phyloP scores from a whole-genome alignment of 2,329 filamentous ascomycete genomes.

The Talaromyces sp. region DNA sequence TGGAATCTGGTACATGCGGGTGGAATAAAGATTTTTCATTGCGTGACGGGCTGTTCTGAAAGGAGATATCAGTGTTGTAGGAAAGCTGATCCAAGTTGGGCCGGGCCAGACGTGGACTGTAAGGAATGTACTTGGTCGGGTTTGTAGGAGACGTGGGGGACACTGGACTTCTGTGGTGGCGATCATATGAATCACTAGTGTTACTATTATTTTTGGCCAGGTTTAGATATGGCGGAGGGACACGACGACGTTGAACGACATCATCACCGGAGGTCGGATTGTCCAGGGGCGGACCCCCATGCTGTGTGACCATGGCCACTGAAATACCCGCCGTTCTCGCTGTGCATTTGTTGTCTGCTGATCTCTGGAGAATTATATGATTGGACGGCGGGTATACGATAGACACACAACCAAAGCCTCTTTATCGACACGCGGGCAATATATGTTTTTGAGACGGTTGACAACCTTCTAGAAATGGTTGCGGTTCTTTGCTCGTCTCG shows the following conservation, averaged over 20 bases:
- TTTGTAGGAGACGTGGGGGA: constrained; percentile 3
- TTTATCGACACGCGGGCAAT: constrained; percentile 11
- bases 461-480: not conserved
- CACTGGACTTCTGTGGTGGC: constrained; percentile 1
- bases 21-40: constrained; percentile 3
- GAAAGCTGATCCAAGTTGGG: not conserved
- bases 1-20: constrained; percentile 9
- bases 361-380: not conserved
- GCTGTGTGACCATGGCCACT: constrained; percentile 47
- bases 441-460: constrained; percentile 2
- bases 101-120: constrained; percentile 12
- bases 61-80: not conserved
- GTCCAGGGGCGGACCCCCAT: constrained; percentile 36
- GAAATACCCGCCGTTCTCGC: constrained; percentile 31
- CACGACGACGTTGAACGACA: constrained; percentile 25
- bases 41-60: not conserved
- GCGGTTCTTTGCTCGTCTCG: not conserved
- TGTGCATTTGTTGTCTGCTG: constrained; percentile 39
- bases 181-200: not conserved
- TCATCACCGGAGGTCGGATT: constrained; percentile 29
- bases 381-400: not conserved
- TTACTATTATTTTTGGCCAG: constrained; percentile 19
- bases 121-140: constrained; percentile 12
- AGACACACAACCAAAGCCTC: not conserved
- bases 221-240: constrained; percentile 29